These are phyloP conservation scores for Linderniella brevidens DNA, from an alignment of 257 asterid species.

Conservation along the genomic window DNA sequence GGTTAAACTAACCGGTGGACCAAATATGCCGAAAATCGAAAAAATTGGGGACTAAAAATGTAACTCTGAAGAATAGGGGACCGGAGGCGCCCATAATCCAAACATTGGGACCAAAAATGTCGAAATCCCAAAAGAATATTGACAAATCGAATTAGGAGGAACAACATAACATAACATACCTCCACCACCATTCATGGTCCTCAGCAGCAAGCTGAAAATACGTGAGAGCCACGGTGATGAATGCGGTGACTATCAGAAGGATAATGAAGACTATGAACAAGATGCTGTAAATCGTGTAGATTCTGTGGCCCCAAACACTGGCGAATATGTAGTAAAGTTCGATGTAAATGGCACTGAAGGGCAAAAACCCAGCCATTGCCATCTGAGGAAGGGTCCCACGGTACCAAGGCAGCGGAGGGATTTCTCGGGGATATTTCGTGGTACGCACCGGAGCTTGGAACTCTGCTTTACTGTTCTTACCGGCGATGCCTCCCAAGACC, in stretches of 20 bases:
- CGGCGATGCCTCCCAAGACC: slow-evolving; percentile 78
- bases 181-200: slow-evolving; percentile 98
- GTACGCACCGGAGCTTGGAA: slow-evolving; percentile 86
- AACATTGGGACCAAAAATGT: no score
- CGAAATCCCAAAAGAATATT: no score
- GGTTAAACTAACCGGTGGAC: no score
- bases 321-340: slow-evolving; percentile 85
- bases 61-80: no score
- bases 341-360: slow-evolving; percentile 86
- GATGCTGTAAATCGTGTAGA: slow-evolving; percentile 79
- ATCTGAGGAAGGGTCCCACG: slow-evolving; percentile 74
- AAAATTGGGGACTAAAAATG: no score
- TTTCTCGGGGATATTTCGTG: slow-evolving; percentile 74
- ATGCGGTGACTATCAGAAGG: slow-evolving; percentile 76
- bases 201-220: slow-evolving; percentile 91
- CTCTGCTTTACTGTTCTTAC: slow-evolving; percentile 74
- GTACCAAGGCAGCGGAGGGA: slow-evolving; percentile 76
- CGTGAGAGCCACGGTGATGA: slow-evolving; percentile 74
- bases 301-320: slow-evolving; percentile 91
- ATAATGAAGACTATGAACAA: slow-evolving; percentile 75
- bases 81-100: no score
- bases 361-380: slow-evolving; percentile 95
- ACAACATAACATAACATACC: slow-evolving; percentile 46
- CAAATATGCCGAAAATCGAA: no score
- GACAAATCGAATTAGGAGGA: no score